A percentile compares a stretch with the other conserved stretches of the same genome.
phyloP scores from a whole-genome alignment of 257 asterid species.

The Echites panduratus region DNA sequence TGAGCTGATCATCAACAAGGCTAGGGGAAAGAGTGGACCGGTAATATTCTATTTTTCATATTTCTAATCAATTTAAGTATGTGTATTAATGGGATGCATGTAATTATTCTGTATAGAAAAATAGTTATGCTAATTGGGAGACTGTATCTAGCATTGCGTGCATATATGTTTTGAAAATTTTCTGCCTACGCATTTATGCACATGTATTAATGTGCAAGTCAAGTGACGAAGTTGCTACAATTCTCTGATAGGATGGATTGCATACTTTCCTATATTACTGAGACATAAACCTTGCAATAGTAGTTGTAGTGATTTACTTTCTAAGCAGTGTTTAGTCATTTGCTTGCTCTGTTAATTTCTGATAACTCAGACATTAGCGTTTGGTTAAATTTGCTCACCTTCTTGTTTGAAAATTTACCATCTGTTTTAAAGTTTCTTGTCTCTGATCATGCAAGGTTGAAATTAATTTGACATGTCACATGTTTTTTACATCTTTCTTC shows the following conservation, averaged over 20 bases:
- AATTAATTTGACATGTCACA: too few species aligned
- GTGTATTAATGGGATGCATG: not conserved
- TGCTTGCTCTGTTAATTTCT: not conserved
- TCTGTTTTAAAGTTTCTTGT: not conserved
- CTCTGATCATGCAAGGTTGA: not conserved
- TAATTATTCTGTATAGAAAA: not conserved
- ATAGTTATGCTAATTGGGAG: not conserved
- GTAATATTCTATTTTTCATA: slow-evolving; percentile 42
- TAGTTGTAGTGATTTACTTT: not conserved
- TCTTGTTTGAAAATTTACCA: not conserved
- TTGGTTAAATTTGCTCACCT: not conserved
- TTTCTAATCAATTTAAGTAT: not conserved
- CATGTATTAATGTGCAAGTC: not conserved
- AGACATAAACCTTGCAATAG: not conserved
- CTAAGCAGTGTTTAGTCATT: too few species aligned
- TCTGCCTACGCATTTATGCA: not conserved
- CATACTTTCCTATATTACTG: not conserved
- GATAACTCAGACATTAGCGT: not conserved
- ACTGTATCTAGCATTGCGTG: not conserved
- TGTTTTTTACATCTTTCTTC: not conserved
- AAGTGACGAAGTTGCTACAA: not conserved
- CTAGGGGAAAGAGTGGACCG: slow-evolving; percentile 99
- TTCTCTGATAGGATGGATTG: not conserved
- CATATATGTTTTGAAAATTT: not conserved
- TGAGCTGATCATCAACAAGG: slow-evolving; percentile 94